Evolutionary conservation across 2,329 filamentous ascomycete genomes (phyloP), one percentile per base, ranked within the genome.

Genomic region (Mycosphaerella arachidis): DNA sequence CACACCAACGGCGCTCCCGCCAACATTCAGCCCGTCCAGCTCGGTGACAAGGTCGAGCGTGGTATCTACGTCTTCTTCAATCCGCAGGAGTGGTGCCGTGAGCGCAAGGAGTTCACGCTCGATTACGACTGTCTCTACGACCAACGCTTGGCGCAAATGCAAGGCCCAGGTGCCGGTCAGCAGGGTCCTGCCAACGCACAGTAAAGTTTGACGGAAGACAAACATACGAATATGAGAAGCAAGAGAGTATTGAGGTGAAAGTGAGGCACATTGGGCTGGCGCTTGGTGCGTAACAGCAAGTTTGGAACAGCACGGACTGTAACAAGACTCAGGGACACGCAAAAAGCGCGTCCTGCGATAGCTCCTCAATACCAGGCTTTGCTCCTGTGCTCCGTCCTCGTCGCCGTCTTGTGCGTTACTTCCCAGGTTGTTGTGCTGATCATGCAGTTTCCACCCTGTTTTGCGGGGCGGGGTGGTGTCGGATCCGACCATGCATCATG

Each of bases 61-160:
- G 81, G 81, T 24, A 77, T 79, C 66, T 83, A 82, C 70, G 73
- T 83, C 57, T 82, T 83, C 74, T 83, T 82, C 68, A 80, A 83
- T 55, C 78, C 79, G 13, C 77, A 72, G 55, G 78, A 80, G 64
- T 83, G 81, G 81, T 75, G 79, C 56, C 73, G 79, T 60, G 79
- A 82, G 65, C 74, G 80, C 69, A 76, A 79, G 63, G 79, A 82
- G 63, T 79, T 81, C 63, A 76, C 80, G 30, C 75, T 83, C 57
- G 77, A 82, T 67, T 82, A 81, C 65, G 79, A 79, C 57, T 74
- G 81, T 59, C 70, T 83, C 33, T 79, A 82, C 70, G 73, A 77
- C 59, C 72, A 27, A 20, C 46, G 46, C 46, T 6, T 43, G 13
- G 46, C 20, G 2, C 46, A 18, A 9, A 30, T 31, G 9, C 24